Percentiles rank a stretch among this genome's conserved stretches.
Evolutionary conservation across 176 grass and related monocot genomes (phyloP).

Genomic region (Puya raimondii): DNA sequence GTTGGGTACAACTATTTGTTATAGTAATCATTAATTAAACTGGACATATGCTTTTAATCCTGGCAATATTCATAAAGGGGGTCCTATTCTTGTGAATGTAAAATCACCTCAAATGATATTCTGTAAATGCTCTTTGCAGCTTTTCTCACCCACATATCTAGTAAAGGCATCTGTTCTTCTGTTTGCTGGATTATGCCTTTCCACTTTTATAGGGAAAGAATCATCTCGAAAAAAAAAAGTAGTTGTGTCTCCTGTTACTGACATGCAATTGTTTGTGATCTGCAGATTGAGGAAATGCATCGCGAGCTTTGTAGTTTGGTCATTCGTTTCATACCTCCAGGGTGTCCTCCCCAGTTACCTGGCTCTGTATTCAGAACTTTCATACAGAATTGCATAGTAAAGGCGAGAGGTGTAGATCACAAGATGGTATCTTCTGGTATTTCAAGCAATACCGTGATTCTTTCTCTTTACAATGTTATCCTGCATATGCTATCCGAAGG

Average conservation of each 20-base stretch:
- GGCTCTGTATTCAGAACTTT: slow-evolving; percentile 69
- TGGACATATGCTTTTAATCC: too few species aligned
- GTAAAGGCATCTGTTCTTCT: not conserved
- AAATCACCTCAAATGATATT: not conserved
- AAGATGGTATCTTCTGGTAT: slow-evolving; percentile 34
- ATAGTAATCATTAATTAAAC: too few species aligned
- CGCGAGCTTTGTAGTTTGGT: slow-evolving; percentile 58
- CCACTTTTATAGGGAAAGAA: not conserved
- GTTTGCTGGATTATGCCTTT: not conserved
- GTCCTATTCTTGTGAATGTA: too few species aligned
- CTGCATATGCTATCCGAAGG: slow-evolving; percentile 77
- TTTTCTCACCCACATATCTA: not conserved
- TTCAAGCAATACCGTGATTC: slow-evolving; percentile 46
- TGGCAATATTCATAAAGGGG: too few species aligned
- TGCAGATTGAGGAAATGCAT: slow-evolving; percentile 84
- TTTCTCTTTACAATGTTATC: slow-evolving; percentile 74
- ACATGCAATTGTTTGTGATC: slow-evolving; percentile 4
- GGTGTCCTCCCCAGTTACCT: slow-evolving; percentile 29
- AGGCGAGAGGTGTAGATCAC: slow-evolving; percentile 48
- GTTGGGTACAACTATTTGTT: too few species aligned
- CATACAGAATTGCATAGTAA: slow-evolving; percentile 50
- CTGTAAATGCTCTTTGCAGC: not conserved
- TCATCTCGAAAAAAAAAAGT: not conserved
- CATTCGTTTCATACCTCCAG: slow-evolving; percentile 56
- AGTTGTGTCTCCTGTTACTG: slow-evolving; percentile 2